Evolutionary conservation across 257 asterid species (phyloP).

Genomic region (Verbena officinalis): DNA sequence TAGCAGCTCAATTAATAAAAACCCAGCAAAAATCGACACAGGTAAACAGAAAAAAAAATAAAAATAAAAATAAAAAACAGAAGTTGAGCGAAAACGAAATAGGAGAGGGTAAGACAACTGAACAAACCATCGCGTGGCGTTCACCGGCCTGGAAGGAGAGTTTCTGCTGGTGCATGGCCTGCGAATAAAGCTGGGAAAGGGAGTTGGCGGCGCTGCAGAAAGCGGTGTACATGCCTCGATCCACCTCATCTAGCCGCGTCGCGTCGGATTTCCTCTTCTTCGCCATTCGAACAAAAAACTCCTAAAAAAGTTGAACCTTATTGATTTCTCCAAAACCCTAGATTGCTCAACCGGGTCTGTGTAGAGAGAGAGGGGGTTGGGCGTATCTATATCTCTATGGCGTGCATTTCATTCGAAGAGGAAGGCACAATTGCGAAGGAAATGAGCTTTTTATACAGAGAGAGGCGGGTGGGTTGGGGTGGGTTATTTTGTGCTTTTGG

Average conservation of each 20-base stretch:
- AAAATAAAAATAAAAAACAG: too few species aligned
- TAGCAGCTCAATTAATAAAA: constrained; percentile 10
- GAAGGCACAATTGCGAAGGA: constrained; percentile 8
- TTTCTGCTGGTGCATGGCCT: constrained; percentile 81
- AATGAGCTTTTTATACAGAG: constrained; percentile 5
- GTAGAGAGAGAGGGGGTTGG: neutral
- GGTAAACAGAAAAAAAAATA: too few species aligned
- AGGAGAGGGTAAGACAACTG: neutral
- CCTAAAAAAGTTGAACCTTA: neutral
- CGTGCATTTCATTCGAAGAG: constrained; percentile 26
- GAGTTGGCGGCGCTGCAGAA: constrained; percentile 85
- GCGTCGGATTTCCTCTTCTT: constrained; percentile 90
- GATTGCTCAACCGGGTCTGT: constrained; percentile 6
- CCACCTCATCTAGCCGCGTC: constrained; percentile 89
- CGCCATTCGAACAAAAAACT: constrained; percentile 48
- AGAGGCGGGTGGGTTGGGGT: neutral
- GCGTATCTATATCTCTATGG: constrained; percentile 22
- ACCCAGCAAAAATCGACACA: constrained; percentile 1
- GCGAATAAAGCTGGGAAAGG: constrained; percentile 90
- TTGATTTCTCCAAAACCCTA: constrained; percentile 35
- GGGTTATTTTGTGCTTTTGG: constrained; percentile 2
- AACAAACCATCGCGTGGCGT: constrained; percentile 75
- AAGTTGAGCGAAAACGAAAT: neutral
- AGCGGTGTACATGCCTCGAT: constrained; percentile 80
- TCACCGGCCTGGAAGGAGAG: constrained; percentile 90